phyloP scores from a whole-genome alignment of 345 rosid genomes.

The Rubroshorea leprosula region DNA sequence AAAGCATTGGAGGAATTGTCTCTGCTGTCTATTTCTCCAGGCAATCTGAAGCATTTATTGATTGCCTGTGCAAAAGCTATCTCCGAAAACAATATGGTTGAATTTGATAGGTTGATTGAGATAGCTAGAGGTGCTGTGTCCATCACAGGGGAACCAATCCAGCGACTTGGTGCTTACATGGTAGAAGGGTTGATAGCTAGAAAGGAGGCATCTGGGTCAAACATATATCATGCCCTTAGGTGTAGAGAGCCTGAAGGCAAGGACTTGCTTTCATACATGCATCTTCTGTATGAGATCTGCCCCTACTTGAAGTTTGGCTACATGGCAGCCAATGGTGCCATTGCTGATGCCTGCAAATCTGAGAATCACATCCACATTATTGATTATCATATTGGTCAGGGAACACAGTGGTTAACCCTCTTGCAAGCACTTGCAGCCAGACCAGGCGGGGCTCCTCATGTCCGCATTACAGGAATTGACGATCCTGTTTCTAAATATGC shows the following conservation, averaged over 20 bases:
- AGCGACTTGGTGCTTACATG: slow-evolving; percentile 71
- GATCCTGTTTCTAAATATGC: slow-evolving; percentile 49
- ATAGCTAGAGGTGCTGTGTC: slow-evolving; percentile 46
- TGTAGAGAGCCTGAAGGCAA: slow-evolving; percentile 58
- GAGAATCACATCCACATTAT: slow-evolving; percentile 55
- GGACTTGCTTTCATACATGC: slow-evolving; percentile 63
- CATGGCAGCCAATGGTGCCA: slow-evolving; percentile 81
- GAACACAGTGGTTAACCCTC: slow-evolving; percentile 70
- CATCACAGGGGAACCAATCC: slow-evolving; percentile 49
- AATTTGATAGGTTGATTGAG: slow-evolving; percentile 38
- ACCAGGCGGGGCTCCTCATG: slow-evolving; percentile 60
- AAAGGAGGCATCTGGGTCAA: slow-evolving; percentile 42
- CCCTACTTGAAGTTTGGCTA: slow-evolving; percentile 71
- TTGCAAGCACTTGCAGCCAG: slow-evolving; percentile 66
- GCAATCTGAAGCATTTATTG: slow-evolving; percentile 43
- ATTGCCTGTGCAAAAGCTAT: slow-evolving; percentile 58
- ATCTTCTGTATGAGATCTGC: slow-evolving; percentile 58
- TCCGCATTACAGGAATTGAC: slow-evolving; percentile 68
- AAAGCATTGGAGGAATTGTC: slow-evolving; percentile 22
- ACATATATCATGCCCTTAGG: slow-evolving; percentile 41
- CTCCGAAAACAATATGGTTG: slow-evolving; percentile 33
- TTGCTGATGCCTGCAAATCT: slow-evolving; percentile 66
- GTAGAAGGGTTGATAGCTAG: slow-evolving; percentile 64
- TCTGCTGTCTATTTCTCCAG: slow-evolving; percentile 22
- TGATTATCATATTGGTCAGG: slow-evolving; percentile 63